Evolutionary conservation across 768 basidiomycete genomes (phyloP).

Genomic region (Hygrocybe coccinea): DNA sequence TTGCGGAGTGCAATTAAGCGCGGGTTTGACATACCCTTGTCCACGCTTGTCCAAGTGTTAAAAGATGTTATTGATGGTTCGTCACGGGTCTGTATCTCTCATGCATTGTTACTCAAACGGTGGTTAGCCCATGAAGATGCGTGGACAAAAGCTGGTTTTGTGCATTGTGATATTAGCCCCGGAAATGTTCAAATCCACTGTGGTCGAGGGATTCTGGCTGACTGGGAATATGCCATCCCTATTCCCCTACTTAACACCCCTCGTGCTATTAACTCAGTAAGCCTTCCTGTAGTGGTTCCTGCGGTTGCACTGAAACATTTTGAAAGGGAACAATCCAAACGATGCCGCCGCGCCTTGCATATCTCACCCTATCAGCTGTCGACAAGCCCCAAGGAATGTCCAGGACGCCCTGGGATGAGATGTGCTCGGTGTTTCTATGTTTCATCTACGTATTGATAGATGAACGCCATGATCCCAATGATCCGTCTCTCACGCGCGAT

Average conservation of each 20-base stretch:
- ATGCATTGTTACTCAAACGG: too few relatives aligned
- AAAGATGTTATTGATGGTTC: conserved; percentile 8
- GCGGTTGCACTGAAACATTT: neutral
- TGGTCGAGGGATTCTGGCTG: conserved; percentile 4
- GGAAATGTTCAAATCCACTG: conserved; percentile 9
- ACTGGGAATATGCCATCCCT: conserved; percentile 1
- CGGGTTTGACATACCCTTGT: neutral
- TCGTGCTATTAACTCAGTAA: conserved; percentile 4
- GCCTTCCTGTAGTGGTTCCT: neutral
- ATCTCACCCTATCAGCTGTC: neutral
- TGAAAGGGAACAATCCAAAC: conserved; percentile 4
- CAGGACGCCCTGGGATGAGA: conserved; percentile 7
- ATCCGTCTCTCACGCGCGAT: neutral
- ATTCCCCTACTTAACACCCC: neutral
- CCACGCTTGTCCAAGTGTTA: conserved; percentile 1
- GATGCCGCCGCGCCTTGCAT: conserved; percentile 7
- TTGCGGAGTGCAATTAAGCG: neutral
- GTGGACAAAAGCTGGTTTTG: conserved; percentile 1
- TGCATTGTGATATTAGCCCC: conserved; percentile 9
- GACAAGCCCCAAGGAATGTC: neutral
- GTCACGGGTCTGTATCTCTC: neutral
- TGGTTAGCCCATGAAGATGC: conserved; percentile 6
- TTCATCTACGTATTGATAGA: conserved; percentile 6
- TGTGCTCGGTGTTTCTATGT: conserved; percentile 10
- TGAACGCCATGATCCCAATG: neutral